Percentiles rank a stretch among this genome's conserved stretches.
Conservation (phyloP, 164 flowering plant species). For the Tinospora cordifolia region DNA sequence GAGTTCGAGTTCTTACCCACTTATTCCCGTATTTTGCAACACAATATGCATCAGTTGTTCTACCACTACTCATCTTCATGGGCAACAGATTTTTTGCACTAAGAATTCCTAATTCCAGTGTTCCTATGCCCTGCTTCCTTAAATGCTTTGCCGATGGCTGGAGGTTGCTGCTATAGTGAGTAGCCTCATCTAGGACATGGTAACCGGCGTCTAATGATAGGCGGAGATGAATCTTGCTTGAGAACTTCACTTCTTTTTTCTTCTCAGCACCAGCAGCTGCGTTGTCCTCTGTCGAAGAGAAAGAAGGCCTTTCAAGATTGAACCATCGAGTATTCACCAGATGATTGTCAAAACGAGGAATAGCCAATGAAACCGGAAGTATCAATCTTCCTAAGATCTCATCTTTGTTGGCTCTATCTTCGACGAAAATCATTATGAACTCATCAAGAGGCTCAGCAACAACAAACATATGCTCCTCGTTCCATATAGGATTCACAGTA, state of each 20-base stretch:
- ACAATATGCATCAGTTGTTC: conserved; percentile 66
- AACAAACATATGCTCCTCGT: conserved; percentile 75
- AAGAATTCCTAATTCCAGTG: conserved; percentile 69
- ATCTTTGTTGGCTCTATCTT: conserved; percentile 43
- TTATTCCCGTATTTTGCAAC: conserved; percentile 85
- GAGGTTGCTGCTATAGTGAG: conserved; percentile 75
- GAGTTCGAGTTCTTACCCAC: conserved; percentile 81
- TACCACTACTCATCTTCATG: conserved; percentile 46
- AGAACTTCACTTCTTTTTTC: conserved; percentile 54
- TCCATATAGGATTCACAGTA: conserved; percentile 47
- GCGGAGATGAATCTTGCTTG: conserved; percentile 66
- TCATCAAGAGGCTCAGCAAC: conserved; percentile 79
- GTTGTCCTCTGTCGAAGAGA: conserved; percentile 21
- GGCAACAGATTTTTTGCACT: conserved; percentile 55
- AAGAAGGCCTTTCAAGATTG: conserved; percentile 40
- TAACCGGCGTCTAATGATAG: conserved; percentile 57
- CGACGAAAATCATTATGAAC: conserved; percentile 36
- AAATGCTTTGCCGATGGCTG: conserved; percentile 61
- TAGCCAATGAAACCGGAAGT: conserved; percentile 32
- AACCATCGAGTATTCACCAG: conserved; percentile 49
- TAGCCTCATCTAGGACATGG: conserved; percentile 84
- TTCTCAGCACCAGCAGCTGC: conserved; percentile 26
- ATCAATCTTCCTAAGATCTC: conserved; percentile 42
- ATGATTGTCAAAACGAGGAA: conserved; percentile 35
- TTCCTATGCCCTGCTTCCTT: conserved; percentile 48